These are phyloP conservation scores for Xylaria flabelliformis DNA, from an alignment of 495 filamentous ascomycete species.

Conservation along the genomic window DNA sequence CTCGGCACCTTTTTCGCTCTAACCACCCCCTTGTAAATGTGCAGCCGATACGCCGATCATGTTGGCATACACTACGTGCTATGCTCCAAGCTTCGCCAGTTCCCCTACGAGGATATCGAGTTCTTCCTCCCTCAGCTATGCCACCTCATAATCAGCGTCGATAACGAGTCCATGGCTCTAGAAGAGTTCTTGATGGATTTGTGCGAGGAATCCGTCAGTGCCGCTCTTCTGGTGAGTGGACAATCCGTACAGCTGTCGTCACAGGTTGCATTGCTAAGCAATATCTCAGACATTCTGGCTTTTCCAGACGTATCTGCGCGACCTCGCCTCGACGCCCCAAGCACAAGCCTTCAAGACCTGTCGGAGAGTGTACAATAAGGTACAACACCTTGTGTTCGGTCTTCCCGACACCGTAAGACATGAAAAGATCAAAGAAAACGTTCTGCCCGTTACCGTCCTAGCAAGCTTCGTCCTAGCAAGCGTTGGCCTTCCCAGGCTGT, in stretches of 20 bases:
- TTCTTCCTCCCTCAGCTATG: constrained; percentile 84
- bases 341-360: constrained; percentile 74
- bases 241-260: constrained; percentile 6
- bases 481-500: constrained; percentile 58
- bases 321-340: constrained; percentile 71
- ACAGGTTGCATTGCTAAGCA: constrained; percentile 31
- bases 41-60: constrained; percentile 79
- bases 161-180: constrained; percentile 83
- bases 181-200: constrained; percentile 82
- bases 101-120: constrained; percentile 82
- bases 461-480: constrained; percentile 73
- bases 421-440: constrained; percentile 77
- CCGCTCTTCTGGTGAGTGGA: constrained; percentile 69
- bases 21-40: constrained; percentile 29
- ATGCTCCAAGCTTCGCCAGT: constrained; percentile 79
- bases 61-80: constrained; percentile 82
- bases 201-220: constrained; percentile 80
- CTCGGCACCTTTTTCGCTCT: constrained; percentile 16
- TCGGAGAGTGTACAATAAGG: constrained; percentile 77
- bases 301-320: constrained; percentile 81
- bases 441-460: constrained; percentile 72
- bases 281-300: constrained; percentile 75
- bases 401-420: constrained; percentile 63
- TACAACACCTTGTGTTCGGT: constrained; percentile 80
- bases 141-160: constrained; percentile 77